These are phyloP conservation scores for Flagelloscypha sp. DNA, from an alignment of 768 basidiomycete species.

Conservation along the genomic window DNA sequence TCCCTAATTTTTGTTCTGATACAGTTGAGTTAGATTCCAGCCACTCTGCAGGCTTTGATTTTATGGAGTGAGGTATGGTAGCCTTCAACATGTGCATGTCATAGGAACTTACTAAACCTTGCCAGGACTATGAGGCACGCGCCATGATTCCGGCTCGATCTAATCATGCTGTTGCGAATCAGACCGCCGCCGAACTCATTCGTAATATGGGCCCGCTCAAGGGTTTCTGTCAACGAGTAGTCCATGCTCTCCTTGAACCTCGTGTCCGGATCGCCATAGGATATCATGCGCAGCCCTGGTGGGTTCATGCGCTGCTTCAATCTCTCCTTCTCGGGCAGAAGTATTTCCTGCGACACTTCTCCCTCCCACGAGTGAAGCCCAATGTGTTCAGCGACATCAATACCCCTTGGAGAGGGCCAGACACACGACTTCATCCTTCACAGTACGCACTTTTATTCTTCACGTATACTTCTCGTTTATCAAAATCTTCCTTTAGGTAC, in stretches of 20 bases:
- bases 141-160: conserved; percentile 5
- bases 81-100: background rate
- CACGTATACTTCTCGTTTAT: too few relatives aligned
- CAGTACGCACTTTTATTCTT: too few relatives aligned
- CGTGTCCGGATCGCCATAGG: conserved; percentile 9
- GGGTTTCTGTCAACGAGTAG: too few relatives aligned
- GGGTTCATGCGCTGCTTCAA: conserved; percentile 22
- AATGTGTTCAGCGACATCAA: conserved; percentile 16
- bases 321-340: conserved; percentile 15
- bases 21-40: too few relatives aligned
- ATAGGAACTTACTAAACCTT: too few relatives aligned
- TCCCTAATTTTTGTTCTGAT: too few relatives aligned
- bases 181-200: conserved; percentile 6
- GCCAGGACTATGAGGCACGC: conserved; percentile 10
- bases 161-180: conserved; percentile 6
- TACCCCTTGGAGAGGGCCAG: conserved; percentile 8
- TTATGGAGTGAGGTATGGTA: conserved; percentile 30
- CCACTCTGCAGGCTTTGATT: conserved; percentile 25
- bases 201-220: conserved; percentile 25
- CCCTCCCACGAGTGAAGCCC: conserved; percentile 26
- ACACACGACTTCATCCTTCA: conserved; percentile 25
- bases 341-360: conserved; percentile 29
- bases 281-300: conserved; percentile 26
- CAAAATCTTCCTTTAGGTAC: too few relatives aligned
- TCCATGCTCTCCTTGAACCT: conserved; percentile 6